Percentiles rank a stretch among this genome's conserved stretches.
Evolutionary conservation across 495 filamentous ascomycete species (phyloP).

Genomic region (Penicillium robsamsonii): DNA sequence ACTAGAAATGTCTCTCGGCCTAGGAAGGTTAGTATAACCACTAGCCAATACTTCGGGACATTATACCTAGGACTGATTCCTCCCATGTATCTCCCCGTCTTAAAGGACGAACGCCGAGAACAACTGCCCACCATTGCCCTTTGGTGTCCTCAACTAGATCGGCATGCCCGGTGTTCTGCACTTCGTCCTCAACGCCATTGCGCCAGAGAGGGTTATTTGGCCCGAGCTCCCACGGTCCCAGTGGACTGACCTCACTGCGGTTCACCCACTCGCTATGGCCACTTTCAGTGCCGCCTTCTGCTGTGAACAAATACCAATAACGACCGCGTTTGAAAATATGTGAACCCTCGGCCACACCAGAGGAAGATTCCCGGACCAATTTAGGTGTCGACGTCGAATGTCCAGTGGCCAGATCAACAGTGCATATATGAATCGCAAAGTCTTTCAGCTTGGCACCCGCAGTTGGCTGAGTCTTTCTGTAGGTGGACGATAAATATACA

Average conservation of each 20-base stretch:
- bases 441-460: conserved; percentile 30
- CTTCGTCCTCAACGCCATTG: conserved; percentile 35
- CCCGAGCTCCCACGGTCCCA: conserved; percentile 55
- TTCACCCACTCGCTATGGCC: conserved; percentile 50
- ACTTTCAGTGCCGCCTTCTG: conserved; percentile 63
- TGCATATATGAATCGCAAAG: conserved; percentile 42
- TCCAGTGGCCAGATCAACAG: conserved; percentile 38
- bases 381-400: conserved; percentile 35
- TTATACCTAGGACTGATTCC: conserved; percentile 40
- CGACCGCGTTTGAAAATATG: conserved; percentile 63
- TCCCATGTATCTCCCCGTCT: conserved; percentile 28
- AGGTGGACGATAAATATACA: conserved; percentile 39
- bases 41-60: background rate
- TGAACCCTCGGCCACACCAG: conserved; percentile 59
- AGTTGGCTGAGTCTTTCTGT: conserved; percentile 33
- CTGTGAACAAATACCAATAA: conserved; percentile 67
- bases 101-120: conserved; percentile 44
- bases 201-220: conserved; percentile 40
- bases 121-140: conserved; percentile 46
- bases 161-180: conserved; percentile 43
- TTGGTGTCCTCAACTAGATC: conserved; percentile 46
- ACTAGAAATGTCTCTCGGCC: conserved; percentile 50
- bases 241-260: conserved; percentile 38
- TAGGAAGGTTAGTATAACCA: conserved; percentile 8
- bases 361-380: conserved; percentile 55